phyloP scores from a whole-genome alignment of 73 alveolate genomes.

The Paramecium sexaurelia region DNA sequence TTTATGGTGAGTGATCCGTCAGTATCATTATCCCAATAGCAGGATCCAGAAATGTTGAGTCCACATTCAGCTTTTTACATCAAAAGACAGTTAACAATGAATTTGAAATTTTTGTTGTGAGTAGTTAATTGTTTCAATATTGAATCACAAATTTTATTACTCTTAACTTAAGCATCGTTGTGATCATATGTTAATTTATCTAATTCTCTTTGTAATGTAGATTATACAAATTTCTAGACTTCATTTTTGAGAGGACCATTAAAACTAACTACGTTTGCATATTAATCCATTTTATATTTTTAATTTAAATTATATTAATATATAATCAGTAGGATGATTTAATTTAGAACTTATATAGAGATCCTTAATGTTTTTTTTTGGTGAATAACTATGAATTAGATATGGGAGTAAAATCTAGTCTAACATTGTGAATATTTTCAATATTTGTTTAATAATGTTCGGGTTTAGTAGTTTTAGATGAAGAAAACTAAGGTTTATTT shows the following conservation, averaged over 20 bases:
- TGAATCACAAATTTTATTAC: constrained; percentile 76
- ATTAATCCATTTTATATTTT: neutral
- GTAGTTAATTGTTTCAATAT: constrained; percentile 48
- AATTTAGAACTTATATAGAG: neutral
- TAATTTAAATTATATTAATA: neutral
- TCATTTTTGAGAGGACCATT: constrained; percentile 21
- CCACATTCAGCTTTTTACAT: constrained; percentile 88
- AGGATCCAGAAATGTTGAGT: constrained; percentile 80
- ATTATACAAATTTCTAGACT: constrained; percentile 19
- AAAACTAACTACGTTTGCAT: neutral
- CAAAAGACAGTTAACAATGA: constrained; percentile 74
- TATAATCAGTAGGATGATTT: neutral
- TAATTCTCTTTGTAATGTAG: constrained; percentile 45
- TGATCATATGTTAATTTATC: constrained; percentile 73
- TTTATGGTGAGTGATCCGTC: constrained; percentile 86
- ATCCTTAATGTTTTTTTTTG: neutral
- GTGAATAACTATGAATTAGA: neutral
- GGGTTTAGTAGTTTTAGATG: neutral
- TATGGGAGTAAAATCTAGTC: neutral
- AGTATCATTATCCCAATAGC: constrained; percentile 87
- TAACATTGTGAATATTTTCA: neutral
- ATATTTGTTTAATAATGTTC: neutral
- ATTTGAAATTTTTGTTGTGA: constrained; percentile 81
- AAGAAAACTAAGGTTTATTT: neutral
- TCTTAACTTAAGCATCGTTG: constrained; percentile 79